Evolutionary conservation across 768 basidiomycete genomes (phyloP).

Genomic region (Trametes cinnabarina): DNA sequence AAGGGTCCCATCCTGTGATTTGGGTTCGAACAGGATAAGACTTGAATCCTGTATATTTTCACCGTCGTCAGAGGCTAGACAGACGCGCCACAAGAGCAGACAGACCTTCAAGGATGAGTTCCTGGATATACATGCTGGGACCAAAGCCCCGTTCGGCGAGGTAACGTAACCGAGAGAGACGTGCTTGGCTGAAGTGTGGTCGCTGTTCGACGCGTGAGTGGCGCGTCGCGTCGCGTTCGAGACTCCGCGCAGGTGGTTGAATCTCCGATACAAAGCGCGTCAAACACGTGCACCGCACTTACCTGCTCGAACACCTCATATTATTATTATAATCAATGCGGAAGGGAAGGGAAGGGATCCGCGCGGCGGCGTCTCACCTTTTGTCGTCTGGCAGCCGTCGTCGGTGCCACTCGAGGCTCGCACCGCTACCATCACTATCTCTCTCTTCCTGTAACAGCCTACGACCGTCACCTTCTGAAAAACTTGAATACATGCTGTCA

Average conservation of each 20-base stretch:
- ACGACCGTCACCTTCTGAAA: neutral
- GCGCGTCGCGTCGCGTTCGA: constrained; percentile 20
- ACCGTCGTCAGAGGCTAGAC: neutral
- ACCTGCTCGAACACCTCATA: too few species aligned
- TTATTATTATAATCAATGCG: neutral
- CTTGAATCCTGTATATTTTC: constrained; percentile 75
- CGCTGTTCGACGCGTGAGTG: constrained; percentile 14
- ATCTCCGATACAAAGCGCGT: constrained; percentile 7
- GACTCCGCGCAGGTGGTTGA: neutral
- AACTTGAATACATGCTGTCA: constrained; percentile 25
- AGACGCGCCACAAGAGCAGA: neutral
- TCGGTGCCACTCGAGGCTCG: neutral
- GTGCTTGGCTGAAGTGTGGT: neutral
- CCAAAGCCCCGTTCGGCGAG: neutral
- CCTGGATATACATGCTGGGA: constrained; percentile 82
- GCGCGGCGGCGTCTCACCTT: neutral
- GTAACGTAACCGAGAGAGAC: neutral
- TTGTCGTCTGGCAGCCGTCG: too few species aligned
- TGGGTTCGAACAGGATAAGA: constrained; percentile 95
- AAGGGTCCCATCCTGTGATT: constrained; percentile 95
- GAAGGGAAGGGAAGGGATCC: neutral
- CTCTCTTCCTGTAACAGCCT: neutral
- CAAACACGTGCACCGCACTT: neutral
- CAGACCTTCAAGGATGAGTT: constrained; percentile 88
- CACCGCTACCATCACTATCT: neutral